These are phyloP conservation scores for Petunia secreta DNA, from an alignment of 257 asterid species.

Conservation along the genomic window DNA sequence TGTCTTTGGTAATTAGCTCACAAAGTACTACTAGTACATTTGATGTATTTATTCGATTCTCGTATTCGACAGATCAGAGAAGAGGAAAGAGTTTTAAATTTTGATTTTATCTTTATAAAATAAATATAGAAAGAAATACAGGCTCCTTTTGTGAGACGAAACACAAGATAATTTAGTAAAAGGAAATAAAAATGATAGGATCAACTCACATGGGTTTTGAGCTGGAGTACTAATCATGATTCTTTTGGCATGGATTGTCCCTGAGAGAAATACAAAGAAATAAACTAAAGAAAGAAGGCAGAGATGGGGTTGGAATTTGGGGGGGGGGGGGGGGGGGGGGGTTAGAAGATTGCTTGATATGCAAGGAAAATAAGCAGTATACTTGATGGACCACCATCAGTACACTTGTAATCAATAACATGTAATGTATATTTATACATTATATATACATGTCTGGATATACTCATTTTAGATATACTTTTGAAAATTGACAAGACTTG, in stretches of 20 bases:
- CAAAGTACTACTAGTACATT: constrained; percentile 19
- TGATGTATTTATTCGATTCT: constrained; percentile 24
- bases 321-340: constrained; percentile 11
- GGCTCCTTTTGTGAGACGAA: constrained; percentile 5
- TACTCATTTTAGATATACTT: neutral
- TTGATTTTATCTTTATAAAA: neutral
- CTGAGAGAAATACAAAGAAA: constrained; percentile 33
- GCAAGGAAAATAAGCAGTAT: constrained; percentile 76
- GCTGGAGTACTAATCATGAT: constrained; percentile 76
- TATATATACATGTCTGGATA: neutral
- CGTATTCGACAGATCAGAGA: neutral
- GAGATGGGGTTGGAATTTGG: neutral
- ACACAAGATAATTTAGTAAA: constrained; percentile 41
- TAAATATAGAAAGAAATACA: neutral
- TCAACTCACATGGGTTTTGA: constrained; percentile 72
- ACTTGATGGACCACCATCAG: constrained; percentile 83
- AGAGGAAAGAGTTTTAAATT: neutral
- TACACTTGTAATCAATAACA: constrained; percentile 8
- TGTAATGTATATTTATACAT: neutral
- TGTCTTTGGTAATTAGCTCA: constrained; percentile 11
- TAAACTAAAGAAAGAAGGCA: constrained; percentile 4
- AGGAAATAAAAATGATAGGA: constrained; percentile 60
- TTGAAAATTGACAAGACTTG: constrained; percentile 8
- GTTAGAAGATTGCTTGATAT: constrained; percentile 70
- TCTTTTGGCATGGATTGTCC: constrained; percentile 62